Evolutionary conservation across 192 early-diverging fungal genomes (phyloP).

Genomic region (Podila clonocystis): DNA sequence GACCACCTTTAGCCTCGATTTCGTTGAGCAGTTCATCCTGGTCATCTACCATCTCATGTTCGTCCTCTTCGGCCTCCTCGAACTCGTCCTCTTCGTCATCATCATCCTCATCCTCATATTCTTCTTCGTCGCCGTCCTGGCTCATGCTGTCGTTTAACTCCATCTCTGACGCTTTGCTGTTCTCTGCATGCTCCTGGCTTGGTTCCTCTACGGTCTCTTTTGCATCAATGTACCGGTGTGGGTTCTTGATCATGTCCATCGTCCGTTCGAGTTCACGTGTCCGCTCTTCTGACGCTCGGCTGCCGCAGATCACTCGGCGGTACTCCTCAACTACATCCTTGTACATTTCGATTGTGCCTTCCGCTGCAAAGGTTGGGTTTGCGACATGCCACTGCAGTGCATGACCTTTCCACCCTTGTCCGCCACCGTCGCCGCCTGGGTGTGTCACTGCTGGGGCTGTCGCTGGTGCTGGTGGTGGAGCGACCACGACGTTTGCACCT

Average conservation of each 20-base stretch:
- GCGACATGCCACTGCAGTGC: conserved; percentile 49
- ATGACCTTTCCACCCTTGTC: conserved; percentile 48
- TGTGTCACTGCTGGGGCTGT: conserved; percentile 14
- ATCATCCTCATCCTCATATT: conserved; percentile 1
- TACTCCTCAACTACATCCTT: conserved; percentile 45
- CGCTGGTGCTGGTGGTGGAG: conserved; percentile 34
- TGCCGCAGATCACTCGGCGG: conserved; percentile 37
- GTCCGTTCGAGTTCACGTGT: conserved; percentile 24
- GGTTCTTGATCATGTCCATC: conserved; percentile 46
- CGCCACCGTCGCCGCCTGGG: conserved; percentile 33
- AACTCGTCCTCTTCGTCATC: conserved; percentile 14
- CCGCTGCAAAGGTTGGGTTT: conserved; percentile 50
- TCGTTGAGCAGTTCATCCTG: conserved; percentile 27
- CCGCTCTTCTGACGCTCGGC: conserved; percentile 20
- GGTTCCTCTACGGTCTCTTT: neutral
- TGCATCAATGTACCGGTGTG: conserved; percentile 18
- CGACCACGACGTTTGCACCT: conserved; percentile 23
- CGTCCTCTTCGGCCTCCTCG: conserved; percentile 10
- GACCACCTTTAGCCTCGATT: conserved; percentile 47
- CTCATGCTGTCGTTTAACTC: neutral
- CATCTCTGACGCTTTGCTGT: neutral
- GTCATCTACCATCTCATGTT: conserved; percentile 11
- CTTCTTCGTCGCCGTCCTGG: conserved; percentile 8
- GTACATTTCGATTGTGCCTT: conserved; percentile 46
- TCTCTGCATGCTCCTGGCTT: neutral